These are phyloP conservation scores for Rossbeevera mucosa DNA, from an alignment of 768 basidiomycete genomes.

Conservation along the genomic window DNA sequence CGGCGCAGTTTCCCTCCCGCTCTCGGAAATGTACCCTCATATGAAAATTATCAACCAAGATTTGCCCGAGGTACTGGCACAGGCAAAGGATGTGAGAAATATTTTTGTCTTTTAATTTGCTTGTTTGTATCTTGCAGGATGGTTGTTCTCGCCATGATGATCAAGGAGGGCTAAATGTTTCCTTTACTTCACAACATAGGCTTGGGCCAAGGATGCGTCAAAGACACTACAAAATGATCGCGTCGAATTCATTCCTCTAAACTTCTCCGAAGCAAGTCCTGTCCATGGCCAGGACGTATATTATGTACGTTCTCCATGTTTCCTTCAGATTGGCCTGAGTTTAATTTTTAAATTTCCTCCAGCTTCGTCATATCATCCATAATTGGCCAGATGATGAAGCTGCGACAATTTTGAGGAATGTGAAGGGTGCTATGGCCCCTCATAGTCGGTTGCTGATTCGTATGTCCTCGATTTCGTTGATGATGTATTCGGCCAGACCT, in stretches of 20 bases:
- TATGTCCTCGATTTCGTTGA: conserved; percentile 10
- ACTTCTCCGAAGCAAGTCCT: not conserved
- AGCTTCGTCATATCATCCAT: conserved; percentile 30
- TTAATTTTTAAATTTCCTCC: not conserved
- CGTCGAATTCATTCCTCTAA: not conserved
- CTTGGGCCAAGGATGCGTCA: not conserved
- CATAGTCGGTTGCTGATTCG: conserved; percentile 32
- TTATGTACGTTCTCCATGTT: not conserved
- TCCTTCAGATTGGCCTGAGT: not conserved
- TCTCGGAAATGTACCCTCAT: conserved; percentile 23
- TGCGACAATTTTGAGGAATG: conserved; percentile 27
- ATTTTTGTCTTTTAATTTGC: not conserved
- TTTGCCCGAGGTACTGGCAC: conserved; percentile 23
- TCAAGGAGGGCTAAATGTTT: not conserved
- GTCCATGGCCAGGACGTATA: not conserved
- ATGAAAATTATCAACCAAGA: conserved; percentile 27
- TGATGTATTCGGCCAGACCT: not conserved
- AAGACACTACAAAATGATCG: not conserved
- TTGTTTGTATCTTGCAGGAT: not conserved
- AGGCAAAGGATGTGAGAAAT: conserved; percentile 17
- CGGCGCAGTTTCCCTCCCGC: conserved; percentile 24
- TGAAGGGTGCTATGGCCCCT: conserved; percentile 27
- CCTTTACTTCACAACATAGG: not conserved
- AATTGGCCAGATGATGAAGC: conserved; percentile 36
- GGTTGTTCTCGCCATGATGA: not conserved